These are phyloP conservation scores for Golubevia pallescens DNA, from an alignment of 1,284 basidiomycete genomes.

Conservation along the genomic window DNA sequence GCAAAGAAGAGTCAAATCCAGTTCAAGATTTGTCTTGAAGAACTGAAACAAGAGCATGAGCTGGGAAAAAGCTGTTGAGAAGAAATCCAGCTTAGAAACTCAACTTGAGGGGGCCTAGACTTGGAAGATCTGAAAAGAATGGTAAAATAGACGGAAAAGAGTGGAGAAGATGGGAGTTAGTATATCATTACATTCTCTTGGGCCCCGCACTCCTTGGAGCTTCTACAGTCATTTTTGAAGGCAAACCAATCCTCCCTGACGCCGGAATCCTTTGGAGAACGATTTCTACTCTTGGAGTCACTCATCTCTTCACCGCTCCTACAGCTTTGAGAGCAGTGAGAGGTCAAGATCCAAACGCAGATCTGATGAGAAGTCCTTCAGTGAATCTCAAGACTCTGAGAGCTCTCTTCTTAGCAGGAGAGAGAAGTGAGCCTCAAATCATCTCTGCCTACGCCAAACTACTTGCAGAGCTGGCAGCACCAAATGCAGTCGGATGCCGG, in stretches of 20 bases:
- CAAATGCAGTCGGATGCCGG: conserved; percentile 40
- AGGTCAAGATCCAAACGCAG: conserved; percentile 40
- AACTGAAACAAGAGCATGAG: no score
- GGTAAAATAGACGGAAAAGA: no score
- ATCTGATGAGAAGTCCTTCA: conserved; percentile 39
- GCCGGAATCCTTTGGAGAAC: conserved; percentile 54
- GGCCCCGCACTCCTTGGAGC: conserved; percentile 48
- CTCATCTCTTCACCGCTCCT: conserved; percentile 45
- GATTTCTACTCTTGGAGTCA: conserved; percentile 35
- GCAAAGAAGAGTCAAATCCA: no score
- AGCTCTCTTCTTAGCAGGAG: conserved; percentile 55
- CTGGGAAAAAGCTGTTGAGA: no score
- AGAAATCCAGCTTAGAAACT: no score
- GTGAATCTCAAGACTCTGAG: conserved; percentile 36
- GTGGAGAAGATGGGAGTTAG: conserved; percentile 28
- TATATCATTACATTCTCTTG: conserved; percentile 43
- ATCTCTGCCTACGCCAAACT: conserved; percentile 34
- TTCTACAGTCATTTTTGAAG: conserved; percentile 53
- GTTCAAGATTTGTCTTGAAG: no score
- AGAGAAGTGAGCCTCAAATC: conserved; percentile 48
- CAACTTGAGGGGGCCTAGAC: no score
- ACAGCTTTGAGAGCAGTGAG: conserved; percentile 50
- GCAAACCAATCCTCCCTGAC: conserved; percentile 57
- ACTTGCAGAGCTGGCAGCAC: conserved; percentile 41
- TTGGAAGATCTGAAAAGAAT: no score